Percentiles rank a stretch among this genome's conserved stretches.
phyloP scores from a whole-genome alignment of 768 basidiomycete species.

The Leccinellum rugosiceps region DNA sequence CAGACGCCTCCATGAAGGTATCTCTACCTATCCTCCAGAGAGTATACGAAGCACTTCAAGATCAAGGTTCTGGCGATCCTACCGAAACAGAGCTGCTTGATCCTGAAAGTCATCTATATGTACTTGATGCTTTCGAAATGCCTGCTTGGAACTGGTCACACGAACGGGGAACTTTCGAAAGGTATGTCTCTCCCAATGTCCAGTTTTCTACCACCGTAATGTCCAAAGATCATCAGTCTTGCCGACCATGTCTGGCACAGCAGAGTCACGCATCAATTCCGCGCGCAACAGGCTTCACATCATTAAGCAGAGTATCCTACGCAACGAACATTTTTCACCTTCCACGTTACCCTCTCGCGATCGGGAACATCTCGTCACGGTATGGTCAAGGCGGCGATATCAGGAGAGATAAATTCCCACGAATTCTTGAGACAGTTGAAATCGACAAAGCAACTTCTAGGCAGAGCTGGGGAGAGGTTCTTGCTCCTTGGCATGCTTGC shows the following conservation, averaged over 20 bases:
- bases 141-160: constrained; percentile 89
- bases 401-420: constrained; percentile 16
- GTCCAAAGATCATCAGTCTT: constrained; percentile 42
- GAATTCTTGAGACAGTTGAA: constrained; percentile 57
- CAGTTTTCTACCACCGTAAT: constrained; percentile 6
- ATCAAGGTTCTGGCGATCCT: constrained; percentile 46
- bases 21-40: constrained; percentile 61
- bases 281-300: constrained; percentile 84
- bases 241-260: constrained; percentile 74
- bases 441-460: constrained; percentile 94
- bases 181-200: constrained; percentile 43
- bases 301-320: constrained; percentile 87
- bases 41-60: constrained; percentile 74
- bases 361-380: constrained; percentile 84
- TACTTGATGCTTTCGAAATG: constrained; percentile 95
- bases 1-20: constrained; percentile 83
- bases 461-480: constrained; percentile 86
- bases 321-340: constrained; percentile 98
- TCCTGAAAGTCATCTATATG: constrained; percentile 74
- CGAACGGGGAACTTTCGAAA: constrained; percentile 84
- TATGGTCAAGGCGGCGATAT: constrained; percentile 35
- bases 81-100: constrained; percentile 66
- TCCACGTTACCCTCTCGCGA: constrained; percentile 90
- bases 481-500: constrained; percentile 90
- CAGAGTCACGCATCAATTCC: constrained; percentile 76